Base-by-base conservation (phyloP, 495 filamentous ascomycete genomes). In the Aspergillus mulundensis region DNA sequence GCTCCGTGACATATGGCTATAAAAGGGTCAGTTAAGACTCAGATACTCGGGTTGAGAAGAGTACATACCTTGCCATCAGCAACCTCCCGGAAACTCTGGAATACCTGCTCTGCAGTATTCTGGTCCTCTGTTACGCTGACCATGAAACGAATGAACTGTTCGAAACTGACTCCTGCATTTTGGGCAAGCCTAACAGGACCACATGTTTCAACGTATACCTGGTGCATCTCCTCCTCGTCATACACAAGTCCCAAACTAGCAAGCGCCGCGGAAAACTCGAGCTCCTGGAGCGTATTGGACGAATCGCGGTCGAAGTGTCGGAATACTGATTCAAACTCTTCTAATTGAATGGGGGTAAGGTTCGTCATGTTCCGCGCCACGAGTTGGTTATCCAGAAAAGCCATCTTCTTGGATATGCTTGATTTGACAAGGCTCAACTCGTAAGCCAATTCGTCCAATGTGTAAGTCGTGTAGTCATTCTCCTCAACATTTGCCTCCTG, bases 111-210 rank as follows among this genome's bases (percentile, higher is more conserved):
- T 19, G 94, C 95, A 16, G 91, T 95, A 63, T 97, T 96, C 70
- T 98, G 94, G 65, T 98, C 94, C 70, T 98, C 94, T 0, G 95
- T 97, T 38, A 96, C 93, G 61, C 91, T 90, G 7, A 98, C 94
- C 94, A 98, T 98, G 75, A 97, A 98, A 20, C 88, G 82, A 70
- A 98, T 98, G 67, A 98, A 98, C 70, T 97, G 95, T 74, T 98
- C 94, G 66, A 98, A 98, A 8, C 88, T 93, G 49, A 98, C 94
- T 56, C 86, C 81, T 20, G 70, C 71, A 54, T 72, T 74, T 24
- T 75, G 73, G 18, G 67, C 56, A 2, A 76, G 62, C 21, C 72
- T 62, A 19, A 56, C 59, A 7, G 66, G 62, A 6, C 73, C 87
- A 54, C 88, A 89, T n/a, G 90, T 91, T 21, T 87, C 85, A 24